Percentiles rank a stretch among this genome's conserved stretches.
These are phyloP conservation scores for Capsicum baccatum DNA, from an alignment of 257 asterid genomes.

Conservation along the genomic window DNA sequence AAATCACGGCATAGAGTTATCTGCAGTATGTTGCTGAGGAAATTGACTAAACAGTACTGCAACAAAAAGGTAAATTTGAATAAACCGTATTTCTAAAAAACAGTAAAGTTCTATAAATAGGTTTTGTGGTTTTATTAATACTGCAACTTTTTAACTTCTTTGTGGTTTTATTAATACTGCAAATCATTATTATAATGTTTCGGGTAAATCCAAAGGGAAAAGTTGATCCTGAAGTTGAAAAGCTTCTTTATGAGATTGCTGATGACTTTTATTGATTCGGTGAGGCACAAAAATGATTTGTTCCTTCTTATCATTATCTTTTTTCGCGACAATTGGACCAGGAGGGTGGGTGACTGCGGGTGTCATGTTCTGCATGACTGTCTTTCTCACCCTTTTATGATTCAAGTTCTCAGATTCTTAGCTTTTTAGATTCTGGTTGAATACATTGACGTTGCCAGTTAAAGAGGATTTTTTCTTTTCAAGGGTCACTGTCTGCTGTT, in stretches of 20 bases:
- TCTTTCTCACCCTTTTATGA: not conserved
- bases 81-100: not conserved
- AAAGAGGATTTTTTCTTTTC: not conserved
- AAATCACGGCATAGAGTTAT: not conserved
- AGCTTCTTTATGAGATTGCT: slow-evolving; percentile 72
- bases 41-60: not conserved
- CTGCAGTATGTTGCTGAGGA: not conserved
- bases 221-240: slow-evolving; percentile 88
- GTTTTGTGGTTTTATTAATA: not conserved
- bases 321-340: not conserved
- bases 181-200: slow-evolving; percentile 32
- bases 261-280: slow-evolving; percentile 87
- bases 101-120: not conserved
- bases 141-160: not conserved
- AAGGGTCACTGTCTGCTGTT: not conserved
- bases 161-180: not conserved
- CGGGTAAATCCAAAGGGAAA: slow-evolving; percentile 70
- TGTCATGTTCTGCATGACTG: not conserved
- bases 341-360: not conserved
- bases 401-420: not conserved
- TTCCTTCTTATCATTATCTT: slow-evolving; percentile 5
- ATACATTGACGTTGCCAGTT: not conserved
- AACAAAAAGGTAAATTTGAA: not conserved
- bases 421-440: not conserved
- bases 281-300: slow-evolving; percentile 44